These are phyloP conservation scores for Apophysomyces trapeziformis DNA, from an alignment of 371 early-diverging fungal genomes.

Conservation along the genomic window DNA sequence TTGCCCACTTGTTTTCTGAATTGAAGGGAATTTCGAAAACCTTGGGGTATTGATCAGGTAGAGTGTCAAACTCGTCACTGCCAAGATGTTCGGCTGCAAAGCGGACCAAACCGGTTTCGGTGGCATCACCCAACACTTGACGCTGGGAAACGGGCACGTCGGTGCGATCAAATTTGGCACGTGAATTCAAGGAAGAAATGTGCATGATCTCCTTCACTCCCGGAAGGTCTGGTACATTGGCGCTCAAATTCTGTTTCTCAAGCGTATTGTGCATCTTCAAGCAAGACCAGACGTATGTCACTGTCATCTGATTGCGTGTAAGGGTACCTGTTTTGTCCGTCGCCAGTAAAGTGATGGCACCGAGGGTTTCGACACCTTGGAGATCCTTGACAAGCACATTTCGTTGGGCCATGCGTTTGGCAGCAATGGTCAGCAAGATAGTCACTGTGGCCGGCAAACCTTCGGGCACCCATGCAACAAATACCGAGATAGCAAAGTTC, in stretches of 20 bases:
- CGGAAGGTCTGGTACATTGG: conserved; percentile 29
- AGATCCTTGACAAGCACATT: conserved; percentile 95
- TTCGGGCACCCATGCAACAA: conserved; percentile 91
- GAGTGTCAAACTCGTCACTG: neutral
- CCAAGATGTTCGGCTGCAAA: conserved; percentile 63
- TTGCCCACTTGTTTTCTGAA: conserved; percentile 92
- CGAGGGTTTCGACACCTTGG: conserved; percentile 94
- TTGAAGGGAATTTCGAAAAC: conserved; percentile 95
- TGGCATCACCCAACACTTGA: conserved; percentile 14
- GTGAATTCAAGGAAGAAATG: conserved; percentile 77
- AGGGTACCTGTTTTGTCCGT: conserved; percentile 97
- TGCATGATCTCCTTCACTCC: conserved; percentile 75
- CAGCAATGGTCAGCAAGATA: conserved; percentile 90
- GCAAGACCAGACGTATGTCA: conserved; percentile 87
- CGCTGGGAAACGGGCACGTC: conserved; percentile 83
- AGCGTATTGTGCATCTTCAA: conserved; percentile 68
- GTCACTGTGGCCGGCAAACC: conserved; percentile 91
- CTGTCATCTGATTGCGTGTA: conserved; percentile 95
- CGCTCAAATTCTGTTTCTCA: conserved; percentile 21
- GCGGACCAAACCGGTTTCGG: conserved; percentile 87
- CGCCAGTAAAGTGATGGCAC: conserved; percentile 92
- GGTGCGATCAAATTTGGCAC: conserved; percentile 85
- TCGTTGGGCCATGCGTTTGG: conserved; percentile 89
- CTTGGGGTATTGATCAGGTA: conserved; percentile 51
- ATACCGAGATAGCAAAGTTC: conserved; percentile 90